Evolutionary conservation across 768 basidiomycete species (phyloP).

Genomic region (Gymnopilus dilepis): DNA sequence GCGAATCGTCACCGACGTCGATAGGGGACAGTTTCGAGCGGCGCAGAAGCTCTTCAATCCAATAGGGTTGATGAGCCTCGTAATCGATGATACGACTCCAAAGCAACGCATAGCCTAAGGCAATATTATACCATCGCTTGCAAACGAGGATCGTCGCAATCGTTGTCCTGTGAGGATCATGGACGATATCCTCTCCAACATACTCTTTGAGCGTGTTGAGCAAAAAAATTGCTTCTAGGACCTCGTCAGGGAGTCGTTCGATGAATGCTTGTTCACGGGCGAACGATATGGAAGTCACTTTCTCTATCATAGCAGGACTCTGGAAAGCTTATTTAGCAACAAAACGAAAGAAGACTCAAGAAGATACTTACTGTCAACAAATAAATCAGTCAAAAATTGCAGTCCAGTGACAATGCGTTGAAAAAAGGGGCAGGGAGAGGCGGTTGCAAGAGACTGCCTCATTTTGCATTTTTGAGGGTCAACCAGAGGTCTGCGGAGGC

Average conservation of each 20-base stretch:
- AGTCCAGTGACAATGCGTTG: too few relatives aligned
- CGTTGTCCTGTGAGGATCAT: constrained; percentile 21
- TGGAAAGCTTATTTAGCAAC: not conserved
- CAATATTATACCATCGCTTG: constrained; percentile 29
- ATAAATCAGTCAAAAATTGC: not conserved
- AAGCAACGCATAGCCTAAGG: constrained; percentile 22
- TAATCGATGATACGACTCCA: constrained; percentile 33
- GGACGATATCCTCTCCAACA: not conserved
- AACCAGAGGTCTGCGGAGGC: constrained; percentile 3
- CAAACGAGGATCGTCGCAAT: constrained; percentile 26
- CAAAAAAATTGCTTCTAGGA: constrained; percentile 22
- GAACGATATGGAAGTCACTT: not conserved
- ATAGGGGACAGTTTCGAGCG: constrained; percentile 28
- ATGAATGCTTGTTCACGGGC: constrained; percentile 8
- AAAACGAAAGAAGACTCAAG: not conserved
- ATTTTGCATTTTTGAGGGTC: not conserved
- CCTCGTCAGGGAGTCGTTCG: constrained; percentile 21
- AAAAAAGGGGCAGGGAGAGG: not conserved
- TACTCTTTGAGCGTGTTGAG: constrained; percentile 19
- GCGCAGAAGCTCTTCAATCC: constrained; percentile 22
- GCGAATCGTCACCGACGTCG: constrained; percentile 27
- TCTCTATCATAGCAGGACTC: not conserved
- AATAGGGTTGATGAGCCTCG: constrained; percentile 17
- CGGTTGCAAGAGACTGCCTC: not conserved
- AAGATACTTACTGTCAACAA: not conserved